Evolutionary conservation across 179 eudicot genomes (phyloP).

Genomic region (Spergularia azorica): DNA sequence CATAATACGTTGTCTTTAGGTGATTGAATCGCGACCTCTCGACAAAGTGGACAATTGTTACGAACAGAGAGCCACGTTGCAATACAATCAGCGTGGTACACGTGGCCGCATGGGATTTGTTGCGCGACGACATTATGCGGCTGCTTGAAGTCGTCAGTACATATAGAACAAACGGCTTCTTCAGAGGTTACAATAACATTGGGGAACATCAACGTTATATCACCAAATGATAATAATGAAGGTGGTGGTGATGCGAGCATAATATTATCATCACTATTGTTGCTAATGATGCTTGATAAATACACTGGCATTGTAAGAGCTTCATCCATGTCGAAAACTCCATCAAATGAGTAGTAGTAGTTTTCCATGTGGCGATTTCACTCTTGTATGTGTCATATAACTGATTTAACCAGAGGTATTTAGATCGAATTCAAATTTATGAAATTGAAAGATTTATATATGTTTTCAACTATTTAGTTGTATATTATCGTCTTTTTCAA

Average conservation of each 20-base stretch:
- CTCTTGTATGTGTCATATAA: no score
- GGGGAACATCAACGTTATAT: not conserved
- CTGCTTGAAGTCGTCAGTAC: constrained; percentile 23
- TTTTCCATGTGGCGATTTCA: no score
- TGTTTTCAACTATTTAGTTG: no score
- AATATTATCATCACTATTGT: no score
- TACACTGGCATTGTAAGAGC: constrained; percentile 15
- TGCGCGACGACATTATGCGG: constrained; percentile 15
- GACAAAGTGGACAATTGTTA: constrained; percentile 33
- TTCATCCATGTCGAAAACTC: constrained; percentile 29
- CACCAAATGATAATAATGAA: not conserved
- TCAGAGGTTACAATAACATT: not conserved
- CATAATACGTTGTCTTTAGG: no score
- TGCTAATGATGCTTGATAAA: no score
- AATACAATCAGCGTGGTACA: constrained; percentile 34
- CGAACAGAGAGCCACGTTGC: constrained; percentile 31
- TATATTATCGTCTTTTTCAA: no score
- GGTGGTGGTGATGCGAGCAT: not conserved
- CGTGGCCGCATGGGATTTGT: constrained; percentile 35
- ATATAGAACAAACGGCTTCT: constrained; percentile 30
- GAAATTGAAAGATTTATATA: no score
- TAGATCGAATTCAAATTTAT: no score
- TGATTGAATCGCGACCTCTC: constrained; percentile 15
- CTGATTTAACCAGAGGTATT: no score
- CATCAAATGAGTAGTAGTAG: not conserved